A percentile compares a stretch with the other conserved stretches of the same genome.
Conservation (phyloP, 139 green algal genomes). For the Chlorella sp. region DNA sequence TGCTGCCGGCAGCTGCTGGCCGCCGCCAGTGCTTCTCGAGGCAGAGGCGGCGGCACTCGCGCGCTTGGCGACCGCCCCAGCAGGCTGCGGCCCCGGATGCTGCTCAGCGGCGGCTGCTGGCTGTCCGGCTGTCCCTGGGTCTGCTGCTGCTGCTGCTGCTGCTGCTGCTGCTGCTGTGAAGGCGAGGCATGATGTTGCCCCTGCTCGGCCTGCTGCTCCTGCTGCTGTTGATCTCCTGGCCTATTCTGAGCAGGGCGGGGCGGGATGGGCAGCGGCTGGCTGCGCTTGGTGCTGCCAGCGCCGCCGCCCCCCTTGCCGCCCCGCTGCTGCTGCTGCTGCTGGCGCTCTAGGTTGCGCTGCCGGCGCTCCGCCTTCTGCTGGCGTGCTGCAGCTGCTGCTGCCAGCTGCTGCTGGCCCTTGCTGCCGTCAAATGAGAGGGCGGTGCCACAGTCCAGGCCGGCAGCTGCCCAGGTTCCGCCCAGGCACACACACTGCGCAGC, state of each 20-base stretch:
- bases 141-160: background rate
- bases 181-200: too few relatives aligned
- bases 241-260: background rate
- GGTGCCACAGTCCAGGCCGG: constrained; percentile 6
- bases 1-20: constrained; percentile 13
- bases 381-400: background rate
- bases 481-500: constrained; percentile 13
- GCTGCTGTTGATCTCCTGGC: background rate
- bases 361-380: background rate
- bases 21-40: background rate
- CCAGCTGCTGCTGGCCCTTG: constrained; percentile 7
- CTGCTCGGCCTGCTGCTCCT: background rate
- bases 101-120: background rate
- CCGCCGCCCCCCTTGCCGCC: background rate
- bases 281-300: background rate
- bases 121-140: background rate
- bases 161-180: background rate
- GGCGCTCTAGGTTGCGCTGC: constrained; percentile 1
- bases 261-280: too few relatives aligned
- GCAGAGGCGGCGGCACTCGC: background rate
- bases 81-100: background rate
- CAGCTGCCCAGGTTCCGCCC: background rate
- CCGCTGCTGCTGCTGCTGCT: constrained; percentile 5
- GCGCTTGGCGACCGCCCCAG: too few relatives aligned
- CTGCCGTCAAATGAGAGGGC: background rate